A percentile compares a stretch with the other conserved stretches of the same genome.
Evolutionary conservation across 768 basidiomycete species (phyloP).

Genomic region (Lactarius hengduanensis): DNA sequence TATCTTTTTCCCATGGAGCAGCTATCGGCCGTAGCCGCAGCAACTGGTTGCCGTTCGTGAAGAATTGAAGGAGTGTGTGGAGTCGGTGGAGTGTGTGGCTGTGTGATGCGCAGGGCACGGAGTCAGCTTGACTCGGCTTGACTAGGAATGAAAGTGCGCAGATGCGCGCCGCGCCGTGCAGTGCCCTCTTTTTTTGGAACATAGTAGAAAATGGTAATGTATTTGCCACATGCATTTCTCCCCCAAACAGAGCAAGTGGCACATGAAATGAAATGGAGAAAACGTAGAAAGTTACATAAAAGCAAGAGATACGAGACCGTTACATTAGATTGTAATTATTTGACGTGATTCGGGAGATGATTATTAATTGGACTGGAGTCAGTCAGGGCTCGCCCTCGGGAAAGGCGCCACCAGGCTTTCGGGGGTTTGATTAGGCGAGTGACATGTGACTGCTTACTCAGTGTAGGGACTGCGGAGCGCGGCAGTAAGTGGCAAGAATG

Average conservation of each 20-base stretch:
- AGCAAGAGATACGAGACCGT: not conserved
- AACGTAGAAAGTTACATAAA: not conserved
- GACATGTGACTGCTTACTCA: conserved; percentile 15
- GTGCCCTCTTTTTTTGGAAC: not conserved
- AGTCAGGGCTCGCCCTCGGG: not conserved
- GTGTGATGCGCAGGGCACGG: not conserved
- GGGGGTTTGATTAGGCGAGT: conserved; percentile 6
- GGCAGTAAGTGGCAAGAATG: not conserved
- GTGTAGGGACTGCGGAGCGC: conserved; percentile 1
- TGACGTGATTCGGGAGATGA: conserved; percentile 5
- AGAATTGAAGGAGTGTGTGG: too few species aligned
- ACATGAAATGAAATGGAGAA: conserved; percentile 3
- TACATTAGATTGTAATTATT: conserved; percentile 1
- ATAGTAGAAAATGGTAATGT: not conserved
- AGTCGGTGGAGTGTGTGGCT: not conserved
- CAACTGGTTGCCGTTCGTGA: not conserved
- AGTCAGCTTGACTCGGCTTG: not conserved
- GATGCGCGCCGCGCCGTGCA: not conserved
- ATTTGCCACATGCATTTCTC: not conserved
- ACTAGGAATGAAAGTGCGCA: not conserved
- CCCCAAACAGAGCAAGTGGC: not conserved
- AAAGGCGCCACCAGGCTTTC: conserved; percentile 23
- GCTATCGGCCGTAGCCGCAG: too few species aligned
- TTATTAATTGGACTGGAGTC: conserved; percentile 5
- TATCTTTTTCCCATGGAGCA: not conserved